Evolutionary conservation across 305 asterid species (phyloP), one percentile per base, ranked within the genome.

Genomic region (Salvia sclarea): DNA sequence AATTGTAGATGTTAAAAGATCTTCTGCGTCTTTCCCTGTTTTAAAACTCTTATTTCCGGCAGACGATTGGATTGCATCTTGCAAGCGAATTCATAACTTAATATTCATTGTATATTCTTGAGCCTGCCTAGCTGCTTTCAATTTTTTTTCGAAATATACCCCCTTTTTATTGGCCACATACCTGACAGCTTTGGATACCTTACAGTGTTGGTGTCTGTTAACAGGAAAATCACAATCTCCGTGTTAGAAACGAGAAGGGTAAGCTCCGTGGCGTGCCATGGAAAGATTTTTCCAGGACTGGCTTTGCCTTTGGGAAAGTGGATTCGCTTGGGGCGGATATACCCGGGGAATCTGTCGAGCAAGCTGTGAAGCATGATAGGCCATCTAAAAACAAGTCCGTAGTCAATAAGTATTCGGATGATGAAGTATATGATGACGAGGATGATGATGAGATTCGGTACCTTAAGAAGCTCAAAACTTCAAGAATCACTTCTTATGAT

Each of bases 361-460:
- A 70, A 70, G 35, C 71, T 75, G 66, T 61, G 64, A 80, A 56
- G 69, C 70, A 63, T 59, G 79, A 68, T 14, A 60, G 72, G 65
- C 50, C 80, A 74, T 73, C 72, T 71, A 84, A 75, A 74, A 79
- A 68, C 69, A 87, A 84, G 77, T 70, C 79, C 38, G 41, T 58
- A n/a, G 66, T 50, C 24, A 84, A 81, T 56, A 87, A 61, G 63
- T 75, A 75, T 75, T 70, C 33, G 16, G 54, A 74, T 57, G 84
- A 72, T 60, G 89, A 81, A 66, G 65, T 68, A 62, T 78, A 72
- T 65, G 78, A 75, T 50, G 87, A 75, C 47, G 87, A 84, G 61
- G 95, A 79, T 49, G 88, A 80, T 72, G 92, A 84, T 59, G 97
- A 90, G 83, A 88, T 90, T 61, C 84, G 85, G 54, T 86, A 80